phyloP scores from a whole-genome alignment of 495 filamentous ascomycete genomes.

The Penicillium riverlandense region DNA sequence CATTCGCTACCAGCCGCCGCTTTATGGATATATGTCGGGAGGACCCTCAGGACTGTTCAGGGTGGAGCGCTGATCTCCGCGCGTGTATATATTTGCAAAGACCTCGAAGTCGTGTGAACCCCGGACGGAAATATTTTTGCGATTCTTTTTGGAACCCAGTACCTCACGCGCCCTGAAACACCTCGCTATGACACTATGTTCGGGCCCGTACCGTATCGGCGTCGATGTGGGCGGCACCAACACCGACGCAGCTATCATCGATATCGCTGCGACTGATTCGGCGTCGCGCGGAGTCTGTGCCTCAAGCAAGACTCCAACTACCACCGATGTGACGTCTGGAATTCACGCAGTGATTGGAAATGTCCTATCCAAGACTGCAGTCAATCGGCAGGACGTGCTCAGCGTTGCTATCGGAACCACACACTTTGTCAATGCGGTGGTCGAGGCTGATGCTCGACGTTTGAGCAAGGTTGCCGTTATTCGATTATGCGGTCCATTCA shows the following conservation, averaged over 20 bases:
- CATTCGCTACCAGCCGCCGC: no score
- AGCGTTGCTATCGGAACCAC: slow-evolving; percentile 58
- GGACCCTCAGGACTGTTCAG: no score
- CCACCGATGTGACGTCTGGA: slow-evolving; percentile 45
- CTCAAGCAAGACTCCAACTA: slow-evolving; percentile 52
- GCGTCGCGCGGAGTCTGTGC: slow-evolving; percentile 40
- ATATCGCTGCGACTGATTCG: slow-evolving; percentile 32
- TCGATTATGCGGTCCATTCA: slow-evolving; percentile 46
- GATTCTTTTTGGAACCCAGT: no score
- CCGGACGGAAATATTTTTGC: no score
- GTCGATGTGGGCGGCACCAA: slow-evolving; percentile 44
- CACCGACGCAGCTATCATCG: slow-evolving; percentile 52
- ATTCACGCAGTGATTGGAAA: slow-evolving; percentile 43
- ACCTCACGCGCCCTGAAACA: no score
- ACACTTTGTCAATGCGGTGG: slow-evolving; percentile 57
- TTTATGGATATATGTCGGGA: no score
- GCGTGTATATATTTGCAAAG: no score
- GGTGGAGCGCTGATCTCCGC: no score
- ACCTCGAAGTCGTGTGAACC: no score
- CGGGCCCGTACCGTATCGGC: slow-evolving; percentile 11
- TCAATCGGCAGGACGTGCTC: slow-evolving; percentile 34
- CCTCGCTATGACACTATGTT: background rate
- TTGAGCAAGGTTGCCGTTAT: slow-evolving; percentile 48
- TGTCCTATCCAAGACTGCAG: slow-evolving; percentile 33
- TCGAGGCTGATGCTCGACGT: slow-evolving; percentile 45